Evolutionary conservation across 805 yeast species (phyloP).

Genomic region (Scheffersomyces coipomensis): DNA sequence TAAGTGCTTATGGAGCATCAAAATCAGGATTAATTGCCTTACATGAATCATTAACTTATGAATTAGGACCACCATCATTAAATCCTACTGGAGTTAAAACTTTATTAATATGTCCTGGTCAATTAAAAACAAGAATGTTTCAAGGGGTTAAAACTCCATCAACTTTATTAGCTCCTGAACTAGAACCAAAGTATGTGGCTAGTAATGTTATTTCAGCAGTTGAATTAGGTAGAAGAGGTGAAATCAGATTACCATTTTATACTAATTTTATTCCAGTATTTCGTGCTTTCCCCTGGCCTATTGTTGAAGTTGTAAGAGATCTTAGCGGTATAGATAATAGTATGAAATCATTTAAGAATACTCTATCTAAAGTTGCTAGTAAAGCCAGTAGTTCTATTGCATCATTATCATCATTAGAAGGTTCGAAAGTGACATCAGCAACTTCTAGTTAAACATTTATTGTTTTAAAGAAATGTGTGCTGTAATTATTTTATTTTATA

Average conservation of each 20-base stretch:
- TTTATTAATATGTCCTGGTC: constrained; percentile 84
- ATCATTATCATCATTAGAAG: not conserved
- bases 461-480: no score
- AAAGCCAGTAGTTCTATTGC: constrained; percentile 5
- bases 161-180: constrained; percentile 73
- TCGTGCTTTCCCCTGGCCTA: constrained; percentile 70
- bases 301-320: constrained; percentile 53
- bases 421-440: not conserved
- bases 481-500: no score
- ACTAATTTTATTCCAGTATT: constrained; percentile 72
- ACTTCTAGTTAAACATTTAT: not conserved
- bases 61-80: constrained; percentile 53
- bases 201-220: constrained; percentile 52
- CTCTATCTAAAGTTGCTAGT: constrained; percentile 10
- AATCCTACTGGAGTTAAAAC: constrained; percentile 60
- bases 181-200: constrained; percentile 70
- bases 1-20: constrained; percentile 85
- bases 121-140: constrained; percentile 74
- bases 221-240: constrained; percentile 62
- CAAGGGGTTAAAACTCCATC: constrained; percentile 73
- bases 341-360: constrained; percentile 27
- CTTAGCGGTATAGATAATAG: constrained; percentile 68
- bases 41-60: constrained; percentile 78
- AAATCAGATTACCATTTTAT: constrained; percentile 72
- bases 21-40: constrained; percentile 83